Base-by-base conservation (phyloP, 108 stramenopile species). In the Skeletonema grethae region DNA sequence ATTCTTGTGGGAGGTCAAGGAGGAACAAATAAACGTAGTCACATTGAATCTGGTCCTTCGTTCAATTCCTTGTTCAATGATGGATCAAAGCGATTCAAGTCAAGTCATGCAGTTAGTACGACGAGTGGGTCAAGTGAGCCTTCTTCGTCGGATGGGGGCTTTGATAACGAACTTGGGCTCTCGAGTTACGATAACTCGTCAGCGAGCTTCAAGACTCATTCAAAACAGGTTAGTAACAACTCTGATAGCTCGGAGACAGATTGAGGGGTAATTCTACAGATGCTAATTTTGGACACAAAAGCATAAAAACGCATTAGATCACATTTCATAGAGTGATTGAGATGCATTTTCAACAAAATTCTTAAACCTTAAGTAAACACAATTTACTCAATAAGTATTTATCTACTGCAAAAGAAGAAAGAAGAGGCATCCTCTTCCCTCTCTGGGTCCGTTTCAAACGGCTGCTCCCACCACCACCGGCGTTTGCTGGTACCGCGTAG, bases 91-190 rank as follows among this genome's bases (percentile, higher is more conserved):
- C 36, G 61, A 8, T 36, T 62, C 34, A 62, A 62, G n/a, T 10
- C 61, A 62, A 36, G 61, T 38, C 61, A 62, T 36, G 9, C 61
- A 18, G 61, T 62, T n/a, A 62, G 61, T 30, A 35, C 46, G 1
- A 18, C 36, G 36, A 38, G 36, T 38, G 36, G 36, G 10, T 38
- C 31, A 9, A 62, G 61, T 36, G 61, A 62, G 6, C 46, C 46
- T 39, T 20, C 31, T 18, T 62, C 61, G 9, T 62, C 61, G 8
- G 59, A 60, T 60, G 59, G 30, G 5, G 59, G 59, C 15, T 60
- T 60, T 34, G 61, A 62, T 38, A 35, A 36, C 61, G 61, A 62
- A 11, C 61, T 3, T 62, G 34, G 20, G 31, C 18, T 16, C 20
- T 62, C 61, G 13, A 15, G 15, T 59, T 15, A 59, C 18, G 46